Evolutionary conservation across 805 yeast genomes (phyloP).

Genomic region (Metschnikowia kunwiensis): DNA sequence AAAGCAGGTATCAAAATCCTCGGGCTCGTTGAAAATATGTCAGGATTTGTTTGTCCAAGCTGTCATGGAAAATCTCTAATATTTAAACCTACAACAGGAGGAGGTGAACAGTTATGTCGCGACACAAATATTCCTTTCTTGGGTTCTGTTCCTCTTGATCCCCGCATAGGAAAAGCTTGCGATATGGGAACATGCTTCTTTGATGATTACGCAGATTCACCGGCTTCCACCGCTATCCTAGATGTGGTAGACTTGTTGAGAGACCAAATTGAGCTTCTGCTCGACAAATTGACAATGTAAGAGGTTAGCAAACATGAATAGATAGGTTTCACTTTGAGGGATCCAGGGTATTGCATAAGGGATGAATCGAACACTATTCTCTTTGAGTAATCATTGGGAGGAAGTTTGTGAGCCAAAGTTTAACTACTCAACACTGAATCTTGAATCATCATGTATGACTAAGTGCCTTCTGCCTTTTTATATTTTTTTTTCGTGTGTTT

Average conservation of each 20-base stretch:
- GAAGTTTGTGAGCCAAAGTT: no score
- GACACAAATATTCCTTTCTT: conserved; percentile 76
- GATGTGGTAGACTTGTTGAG: conserved; percentile 74
- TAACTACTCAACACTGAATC: no score
- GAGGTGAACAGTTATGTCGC: conserved; percentile 79
- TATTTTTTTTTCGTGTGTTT: no score
- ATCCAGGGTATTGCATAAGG: no score
- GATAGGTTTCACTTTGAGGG: no score
- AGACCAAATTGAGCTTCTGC: conserved; percentile 46
- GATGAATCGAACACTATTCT: no score
- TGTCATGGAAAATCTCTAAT: conserved; percentile 89
- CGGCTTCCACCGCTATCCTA: conserved; percentile 82
- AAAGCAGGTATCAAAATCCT: conserved; percentile 84
- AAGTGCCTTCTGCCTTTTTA: no score
- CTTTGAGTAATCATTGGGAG: no score
- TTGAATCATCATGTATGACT: no score
- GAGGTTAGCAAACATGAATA: no score
- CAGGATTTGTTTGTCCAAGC: conserved; percentile 95
- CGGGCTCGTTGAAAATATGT: conserved; percentile 96
- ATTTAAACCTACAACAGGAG: conserved; percentile 95
- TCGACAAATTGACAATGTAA: conserved; percentile 18
- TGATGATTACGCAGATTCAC: conserved; percentile 84
- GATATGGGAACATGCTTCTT: conserved; percentile 83
- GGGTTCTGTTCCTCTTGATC: conserved; percentile 94
- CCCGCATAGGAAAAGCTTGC: conserved; percentile 86